Evolutionary conservation across 164 flowering plant genomes (phyloP), one percentile per base, ranked within the genome.

Genomic region (Vitis labrusca): DNA sequence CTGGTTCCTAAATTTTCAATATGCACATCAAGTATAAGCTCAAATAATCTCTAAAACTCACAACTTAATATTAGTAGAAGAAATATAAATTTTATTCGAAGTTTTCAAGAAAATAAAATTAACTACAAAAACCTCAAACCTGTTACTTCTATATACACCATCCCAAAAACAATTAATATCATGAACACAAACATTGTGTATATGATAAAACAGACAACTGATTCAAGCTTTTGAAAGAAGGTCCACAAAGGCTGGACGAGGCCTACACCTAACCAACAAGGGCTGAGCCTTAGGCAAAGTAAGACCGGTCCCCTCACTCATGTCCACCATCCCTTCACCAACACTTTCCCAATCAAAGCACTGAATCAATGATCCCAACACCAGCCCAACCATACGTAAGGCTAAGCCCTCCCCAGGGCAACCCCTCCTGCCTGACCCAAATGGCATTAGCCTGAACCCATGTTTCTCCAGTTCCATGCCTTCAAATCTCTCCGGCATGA

Each of bases 281-380:
- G 82, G 73, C 27, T 52, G 51, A 44, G 64, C 72, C 49, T 59
- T 84, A 16, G 83, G 74, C 82, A 77, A 17, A 6, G 76, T 73
- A 1, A 73, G 12, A 8, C 84, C 87, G 0, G 53, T 0, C 10
- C 74, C 77, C 59, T 79, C 81, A 0, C 29, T 61, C 84, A 81
- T 75, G 29, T 83, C 84, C 52, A 79, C 71, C 72, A 49, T 9
- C 1, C 74, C 80, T n/a, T 76, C 66, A 4, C 78, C 65, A 37
- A 72, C 37, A 9, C 73, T 74, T 12, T 73, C 75, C 86, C 86
- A 83, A 61, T 81, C 84, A 48, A 83, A 81, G 64, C 84, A 83
- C 59, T 83, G 86, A 58, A 79, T 70, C 47, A 81, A 3, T 1
- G 73, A 58, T 0, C 81, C 85, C 14, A 84, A 44, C 1, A 61